Percentiles rank a stretch among this genome's conserved stretches.
These are phyloP conservation scores for Ophiostoma sp. DNA, from an alignment of 2,329 filamentous ascomycete genomes.

Conservation along the genomic window DNA sequence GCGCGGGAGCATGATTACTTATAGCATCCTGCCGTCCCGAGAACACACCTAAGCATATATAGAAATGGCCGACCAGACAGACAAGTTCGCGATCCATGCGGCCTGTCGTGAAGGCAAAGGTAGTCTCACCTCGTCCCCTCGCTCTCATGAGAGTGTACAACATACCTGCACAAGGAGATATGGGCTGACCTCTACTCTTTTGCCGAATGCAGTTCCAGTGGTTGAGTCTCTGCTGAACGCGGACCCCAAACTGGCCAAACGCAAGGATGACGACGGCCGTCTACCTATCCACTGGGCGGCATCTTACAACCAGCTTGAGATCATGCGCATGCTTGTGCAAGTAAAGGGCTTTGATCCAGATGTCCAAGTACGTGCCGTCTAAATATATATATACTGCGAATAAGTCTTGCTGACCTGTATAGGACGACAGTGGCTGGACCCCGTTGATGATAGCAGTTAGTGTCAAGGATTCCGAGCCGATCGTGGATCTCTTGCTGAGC, in stretches of 20 bases:
- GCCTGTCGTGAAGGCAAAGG: conserved; percentile 79
- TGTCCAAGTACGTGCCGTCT: conserved; percentile 43
- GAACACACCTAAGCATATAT: not conserved
- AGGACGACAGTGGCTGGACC: conserved; percentile 75
- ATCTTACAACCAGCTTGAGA: conserved; percentile 71
- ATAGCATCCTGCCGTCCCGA: too few relatives aligned
- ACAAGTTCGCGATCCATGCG: conserved; percentile 76
- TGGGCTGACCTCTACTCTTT: not conserved
- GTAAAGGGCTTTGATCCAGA: conserved; percentile 76
- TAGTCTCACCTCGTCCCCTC: conserved; percentile 39
- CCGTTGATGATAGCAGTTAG: conserved; percentile 77
- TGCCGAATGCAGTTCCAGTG: conserved; percentile 28
- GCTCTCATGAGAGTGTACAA: not conserved
- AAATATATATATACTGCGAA: conserved; percentile 38
- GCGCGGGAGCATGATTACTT: too few relatives aligned
- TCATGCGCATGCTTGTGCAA: conserved; percentile 66
- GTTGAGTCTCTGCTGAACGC: conserved; percentile 63
- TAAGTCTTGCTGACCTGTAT: conserved; percentile 30
- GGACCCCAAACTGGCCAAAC: conserved; percentile 68
- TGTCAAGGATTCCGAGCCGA: conserved; percentile 62
- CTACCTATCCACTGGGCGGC: conserved; percentile 91
- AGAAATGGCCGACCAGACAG: conserved; percentile 22
- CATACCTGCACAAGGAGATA: too few relatives aligned
- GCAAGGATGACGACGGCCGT: conserved; percentile 78
- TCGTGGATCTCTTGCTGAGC: conserved; percentile 61